Evolutionary conservation across 768 basidiomycete species (phyloP), one percentile per base, ranked within the genome.

Genomic region (Leccinum disarticulatum): DNA sequence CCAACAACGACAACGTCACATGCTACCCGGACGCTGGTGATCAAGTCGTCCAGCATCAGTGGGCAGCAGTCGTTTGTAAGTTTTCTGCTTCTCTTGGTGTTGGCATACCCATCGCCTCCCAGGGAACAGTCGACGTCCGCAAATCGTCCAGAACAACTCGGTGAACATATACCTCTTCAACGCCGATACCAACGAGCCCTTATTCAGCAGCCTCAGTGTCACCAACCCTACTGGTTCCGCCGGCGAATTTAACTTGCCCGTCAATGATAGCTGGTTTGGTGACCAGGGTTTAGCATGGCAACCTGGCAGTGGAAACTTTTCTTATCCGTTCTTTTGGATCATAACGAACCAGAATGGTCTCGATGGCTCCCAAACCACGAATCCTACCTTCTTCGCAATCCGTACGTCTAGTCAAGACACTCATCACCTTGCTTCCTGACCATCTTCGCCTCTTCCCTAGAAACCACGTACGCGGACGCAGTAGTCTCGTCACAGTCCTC

Each of bases 121-220:
- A 91, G 90, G 90, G 90, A 93, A 93, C 68, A 87, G 85, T 61
- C 79, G 80, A 58, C 79, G 85, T 36, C 90, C 91, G 7, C 79
- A 86, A 60, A 77, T 88, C 54, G 81, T 80, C 38, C 87, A 88
- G 74, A 78, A 71, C 33, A 82, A 86, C 64, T 64, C 70, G 19
- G 90, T 94, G 68, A 81, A 94, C 73, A 77, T 94, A 63, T 93
- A 83, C 76, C 87, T 95, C 55, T 87, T 84, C 73, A 85, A 86
- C 59, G 92, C 81, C 28, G 90, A 91, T 68, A 85, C 88, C 6
- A 78, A 79, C 47, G 28, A 76, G 36, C 75, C 79, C 80, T 25
- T 76, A 76, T 58, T 81, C 75, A 77, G 83, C 60, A 61, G 75
- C 36, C 5, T 65, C 1, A 83, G 83, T 57, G 81, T 85, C 3